Evolutionary conservation across 129 eudicot species (phyloP), one percentile per base, ranked within the genome.

Genomic region (Erigeron canadensis): DNA sequence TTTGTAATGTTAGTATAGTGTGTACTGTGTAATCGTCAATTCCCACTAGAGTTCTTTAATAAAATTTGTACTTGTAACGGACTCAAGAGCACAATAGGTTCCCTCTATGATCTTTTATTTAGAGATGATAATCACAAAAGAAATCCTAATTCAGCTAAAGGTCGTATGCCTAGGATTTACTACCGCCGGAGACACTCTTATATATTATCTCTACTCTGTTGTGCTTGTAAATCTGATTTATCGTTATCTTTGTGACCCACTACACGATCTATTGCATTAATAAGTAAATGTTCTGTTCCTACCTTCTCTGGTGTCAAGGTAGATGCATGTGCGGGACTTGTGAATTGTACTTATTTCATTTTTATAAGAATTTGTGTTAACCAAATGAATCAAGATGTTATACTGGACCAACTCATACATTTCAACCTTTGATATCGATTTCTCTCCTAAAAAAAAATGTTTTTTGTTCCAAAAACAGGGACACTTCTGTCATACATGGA

Each of bases 81-180:
- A 28, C 34, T 28, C 34, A 28, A 28, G 34, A 28, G 34, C 34
- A 28, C 34, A 28, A 28, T 28, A 28, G 34, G 0, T 28, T 28
- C 34, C 34, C 3, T 28, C 1, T 28, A 28, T 28, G 34, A 28
- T 28, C 34, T 22, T 5, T 37, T 11, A 34, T 39, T 51, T 39
- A 19, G 65, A 74, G 78, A 62, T 73, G 70, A 62, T 50, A 38
- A 12, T 48, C n/a, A 16, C 46, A 18, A 18, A 45, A 60, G 57
- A 61, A 28, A 43, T 17, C 40, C 50, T 61, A 11, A 19, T 57
- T 72, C 16, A 10, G 28, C 42, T 13, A 19, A 44, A 60, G 21
- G 63, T 62, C 2, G 13, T 16, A 46, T 63, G 78, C 65, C n/a
- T 46, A 39, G 9, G 41, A 19, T 50, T 22, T 21, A 64, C 44